Percentiles rank a stretch among this genome's conserved stretches.
phyloP scores from a whole-genome alignment of 306 rosid genomes.

The Dalbergia oliveri region DNA sequence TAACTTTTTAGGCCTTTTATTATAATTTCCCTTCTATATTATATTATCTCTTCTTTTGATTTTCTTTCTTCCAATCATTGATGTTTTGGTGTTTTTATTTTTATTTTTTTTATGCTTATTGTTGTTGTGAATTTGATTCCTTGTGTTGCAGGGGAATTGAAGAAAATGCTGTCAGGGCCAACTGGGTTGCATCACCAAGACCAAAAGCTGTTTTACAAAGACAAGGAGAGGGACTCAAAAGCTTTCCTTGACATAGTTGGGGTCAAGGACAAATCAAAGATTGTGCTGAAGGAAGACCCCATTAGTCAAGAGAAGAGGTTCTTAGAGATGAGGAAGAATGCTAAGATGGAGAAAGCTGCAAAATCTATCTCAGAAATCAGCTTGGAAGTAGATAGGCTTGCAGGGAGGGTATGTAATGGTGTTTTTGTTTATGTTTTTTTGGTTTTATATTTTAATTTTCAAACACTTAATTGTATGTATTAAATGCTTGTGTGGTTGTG shows the following conservation, averaged over 20 bases:
- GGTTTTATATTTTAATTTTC: not conserved
- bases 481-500: constrained; percentile 40
- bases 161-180: constrained; percentile 86
- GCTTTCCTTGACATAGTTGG: constrained; percentile 81
- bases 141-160: constrained; percentile 75
- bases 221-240: constrained; percentile 95
- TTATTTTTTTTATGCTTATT: not conserved
- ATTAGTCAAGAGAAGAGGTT: constrained; percentile 85
- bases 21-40: not conserved
- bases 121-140: not conserved
- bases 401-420: constrained; percentile 66
- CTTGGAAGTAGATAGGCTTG: constrained; percentile 89
- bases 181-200: constrained; percentile 93
- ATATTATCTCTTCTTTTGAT: no score
- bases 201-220: constrained; percentile 87
- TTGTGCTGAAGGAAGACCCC: constrained; percentile 84
- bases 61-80: not conserved
- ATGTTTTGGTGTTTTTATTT: not conserved
- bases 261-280: constrained; percentile 84
- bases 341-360: constrained; percentile 91
- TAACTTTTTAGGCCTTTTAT: not conserved
- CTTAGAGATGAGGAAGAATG: constrained; percentile 81
- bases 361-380: constrained; percentile 85
- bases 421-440: not conserved
- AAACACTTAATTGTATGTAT: constrained; percentile 7